Evolutionary conservation across 108 stramenopile genomes (phyloP).

Genomic region (Cyclotella choctawhatcheeana): DNA sequence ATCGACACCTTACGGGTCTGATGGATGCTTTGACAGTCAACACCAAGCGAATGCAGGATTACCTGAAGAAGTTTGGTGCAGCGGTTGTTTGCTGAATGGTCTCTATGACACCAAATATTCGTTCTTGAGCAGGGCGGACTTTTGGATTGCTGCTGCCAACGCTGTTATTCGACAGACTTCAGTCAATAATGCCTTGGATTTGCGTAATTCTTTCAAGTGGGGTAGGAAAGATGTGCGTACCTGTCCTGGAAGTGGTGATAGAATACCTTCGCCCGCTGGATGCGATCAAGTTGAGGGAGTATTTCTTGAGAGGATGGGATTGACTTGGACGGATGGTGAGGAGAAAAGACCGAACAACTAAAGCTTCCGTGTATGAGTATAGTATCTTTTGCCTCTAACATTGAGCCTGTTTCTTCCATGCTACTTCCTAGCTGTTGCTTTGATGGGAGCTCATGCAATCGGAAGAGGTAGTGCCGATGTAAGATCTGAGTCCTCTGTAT

Average conservation of each 20-base stretch:
- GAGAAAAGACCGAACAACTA: too few species aligned
- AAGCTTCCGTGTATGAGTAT: too few species aligned
- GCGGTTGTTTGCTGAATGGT: slow-evolving; percentile 19
- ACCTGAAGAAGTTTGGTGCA: slow-evolving; percentile 38
- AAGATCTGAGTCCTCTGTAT: background rate
- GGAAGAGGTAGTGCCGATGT: slow-evolving; percentile 39
- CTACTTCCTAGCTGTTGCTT: too few species aligned
- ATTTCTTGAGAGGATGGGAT: slow-evolving; percentile 48
- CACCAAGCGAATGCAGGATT: slow-evolving; percentile 37
- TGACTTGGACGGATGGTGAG: slow-evolving; percentile 48
- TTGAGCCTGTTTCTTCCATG: too few species aligned
- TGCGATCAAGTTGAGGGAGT: slow-evolving; percentile 38
- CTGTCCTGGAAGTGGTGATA: slow-evolving; percentile 21
- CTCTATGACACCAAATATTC: slow-evolving; percentile 37
- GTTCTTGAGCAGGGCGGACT: slow-evolving; percentile 38
- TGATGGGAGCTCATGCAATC: slow-evolving; percentile 51
- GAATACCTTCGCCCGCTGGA: slow-evolving; percentile 25
- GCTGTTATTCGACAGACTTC: slow-evolving; percentile 47
- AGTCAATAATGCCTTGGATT: slow-evolving; percentile 30
- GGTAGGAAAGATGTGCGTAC: slow-evolving; percentile 28
- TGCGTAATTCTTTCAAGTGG: slow-evolving; percentile 43
- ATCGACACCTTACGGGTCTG: slow-evolving; percentile 24
- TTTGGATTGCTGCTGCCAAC: slow-evolving; percentile 52
- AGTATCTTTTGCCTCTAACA: too few species aligned
- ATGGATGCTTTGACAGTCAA: slow-evolving; percentile 47